Evolutionary conservation across 2,329 filamentous ascomycete species (phyloP).

Genomic region (Talaromyces sp.): DNA sequence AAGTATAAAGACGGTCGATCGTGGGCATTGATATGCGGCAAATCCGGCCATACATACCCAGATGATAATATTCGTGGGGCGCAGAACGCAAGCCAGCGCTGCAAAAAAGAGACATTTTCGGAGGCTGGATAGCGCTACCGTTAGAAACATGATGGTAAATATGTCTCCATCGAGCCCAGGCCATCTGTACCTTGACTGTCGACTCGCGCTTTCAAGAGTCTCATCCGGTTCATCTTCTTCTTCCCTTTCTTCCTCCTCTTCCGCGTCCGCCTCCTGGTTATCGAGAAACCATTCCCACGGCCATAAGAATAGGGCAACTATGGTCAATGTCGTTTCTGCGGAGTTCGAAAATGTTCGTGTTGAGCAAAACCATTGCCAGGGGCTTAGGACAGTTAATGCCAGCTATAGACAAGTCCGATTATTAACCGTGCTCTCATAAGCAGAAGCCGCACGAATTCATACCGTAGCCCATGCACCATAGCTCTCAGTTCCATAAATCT

Average conservation of each 20-base stretch:
- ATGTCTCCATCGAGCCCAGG: constrained; percentile 15
- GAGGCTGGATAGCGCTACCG: constrained; percentile 42
- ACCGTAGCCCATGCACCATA: constrained; percentile 68
- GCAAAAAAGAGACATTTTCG: constrained; percentile 69
- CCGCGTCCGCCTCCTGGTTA: constrained; percentile 44
- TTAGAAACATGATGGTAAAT: constrained; percentile 20
- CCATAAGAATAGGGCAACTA: constrained; percentile 76
- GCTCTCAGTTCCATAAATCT: constrained; percentile 65
- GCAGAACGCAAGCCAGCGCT: constrained; percentile 76
- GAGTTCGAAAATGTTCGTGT: constrained; percentile 93
- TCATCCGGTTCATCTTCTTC: constrained; percentile 5
- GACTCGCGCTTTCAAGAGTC: constrained; percentile 17
- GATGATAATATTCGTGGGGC: constrained; percentile 84
- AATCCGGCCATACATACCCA: constrained; percentile 68
- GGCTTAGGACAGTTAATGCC: constrained; percentile 67
- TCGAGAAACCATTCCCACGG: constrained; percentile 70
- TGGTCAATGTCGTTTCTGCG: constrained; percentile 82
- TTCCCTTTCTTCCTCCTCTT: constrained; percentile 28
- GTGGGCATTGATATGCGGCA: constrained; percentile 46
- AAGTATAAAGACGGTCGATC: constrained; percentile 50
- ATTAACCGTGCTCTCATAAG: neutral
- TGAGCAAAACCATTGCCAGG: constrained; percentile 97
- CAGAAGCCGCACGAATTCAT: constrained; percentile 23
- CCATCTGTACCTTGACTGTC: constrained; percentile 28
- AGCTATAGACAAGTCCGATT: constrained; percentile 50